phyloP scores from a whole-genome alignment of 345 rosid genomes.

The Turnera subulata region DNA sequence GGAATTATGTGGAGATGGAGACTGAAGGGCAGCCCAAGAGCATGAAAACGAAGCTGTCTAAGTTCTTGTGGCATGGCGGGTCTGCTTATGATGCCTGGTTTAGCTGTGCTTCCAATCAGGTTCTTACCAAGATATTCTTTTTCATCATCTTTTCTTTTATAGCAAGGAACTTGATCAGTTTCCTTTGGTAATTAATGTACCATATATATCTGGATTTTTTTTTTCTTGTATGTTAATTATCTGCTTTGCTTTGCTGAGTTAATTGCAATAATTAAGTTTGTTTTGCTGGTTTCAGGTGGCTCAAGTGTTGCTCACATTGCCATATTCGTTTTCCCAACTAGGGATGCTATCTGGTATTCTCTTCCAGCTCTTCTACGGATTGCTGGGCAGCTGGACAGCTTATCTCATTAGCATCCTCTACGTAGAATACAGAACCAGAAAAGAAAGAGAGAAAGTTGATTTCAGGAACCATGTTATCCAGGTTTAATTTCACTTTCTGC shows the following conservation, averaged over 20 bases:
- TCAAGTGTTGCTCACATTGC: constrained; percentile 94
- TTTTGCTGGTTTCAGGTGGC: constrained; percentile 67
- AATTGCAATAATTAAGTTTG: no score
- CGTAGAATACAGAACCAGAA: constrained; percentile 94
- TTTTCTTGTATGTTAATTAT: not conserved
- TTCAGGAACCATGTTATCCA: constrained; percentile 99
- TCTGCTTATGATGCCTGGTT: constrained; percentile 99
- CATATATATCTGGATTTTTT: no score
- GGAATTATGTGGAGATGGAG: constrained; percentile 96
- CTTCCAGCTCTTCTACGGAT: constrained; percentile 92
- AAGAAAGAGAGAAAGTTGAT: constrained; percentile 91
- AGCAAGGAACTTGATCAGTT: no score
- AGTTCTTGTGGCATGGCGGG: constrained; percentile 92
- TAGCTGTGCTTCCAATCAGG: constrained; percentile 99
- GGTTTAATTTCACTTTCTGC: constrained; percentile 37
- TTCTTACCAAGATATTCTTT: no score
- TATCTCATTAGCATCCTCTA: constrained; percentile 90
- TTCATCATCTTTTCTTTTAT: not conserved
- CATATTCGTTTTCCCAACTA: constrained; percentile 97
- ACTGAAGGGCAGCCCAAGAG: constrained; percentile 54
- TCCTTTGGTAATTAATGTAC: no score
- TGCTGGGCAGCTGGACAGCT: constrained; percentile 97
- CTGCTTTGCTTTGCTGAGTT: no score
- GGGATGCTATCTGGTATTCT: constrained; percentile 92
- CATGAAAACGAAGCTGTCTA: constrained; percentile 61